A percentile compares a stretch with the other conserved stretches of the same genome.
These are phyloP conservation scores for Xylaria nigripes DNA, from an alignment of 495 filamentous ascomycete species.

Conservation along the genomic window DNA sequence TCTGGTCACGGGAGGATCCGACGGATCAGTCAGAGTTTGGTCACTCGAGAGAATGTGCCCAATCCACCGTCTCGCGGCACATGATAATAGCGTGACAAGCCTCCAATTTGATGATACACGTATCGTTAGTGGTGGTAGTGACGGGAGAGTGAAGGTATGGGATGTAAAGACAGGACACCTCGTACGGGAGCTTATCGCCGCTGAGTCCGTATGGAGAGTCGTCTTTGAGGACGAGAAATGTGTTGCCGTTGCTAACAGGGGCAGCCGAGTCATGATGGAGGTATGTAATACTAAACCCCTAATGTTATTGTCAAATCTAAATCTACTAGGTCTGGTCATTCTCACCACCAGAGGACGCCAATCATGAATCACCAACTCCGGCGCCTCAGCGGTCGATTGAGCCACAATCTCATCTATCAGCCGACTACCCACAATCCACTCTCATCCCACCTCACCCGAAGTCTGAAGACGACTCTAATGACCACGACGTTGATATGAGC, in stretches of 20 bases:
- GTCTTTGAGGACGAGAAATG: conserved; percentile 98
- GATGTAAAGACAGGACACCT: conserved; percentile 82
- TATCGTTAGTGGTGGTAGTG: conserved; percentile 90
- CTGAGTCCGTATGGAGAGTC: conserved; percentile 93
- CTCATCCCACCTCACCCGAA: conserved; percentile 9
- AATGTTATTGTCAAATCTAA: conserved; percentile 14
- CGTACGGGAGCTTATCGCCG: conserved; percentile 82
- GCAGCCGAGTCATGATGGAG: conserved; percentile 89
- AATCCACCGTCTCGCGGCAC: conserved; percentile 91
- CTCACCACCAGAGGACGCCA: conserved; percentile 69
- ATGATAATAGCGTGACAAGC: conserved; percentile 96
- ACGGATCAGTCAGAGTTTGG: conserved; percentile 94
- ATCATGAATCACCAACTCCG: conserved; percentile 33
- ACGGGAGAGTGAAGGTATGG: conserved; percentile 96
- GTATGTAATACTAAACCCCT: conserved; percentile 41
- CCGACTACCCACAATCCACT: conserved; percentile 22
- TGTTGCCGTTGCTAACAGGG: conserved; percentile 84
- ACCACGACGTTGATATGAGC: conserved; percentile 39
- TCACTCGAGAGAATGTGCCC: conserved; percentile 79
- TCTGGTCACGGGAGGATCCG: conserved; percentile 90
- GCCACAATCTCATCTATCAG: conserved; percentile 34
- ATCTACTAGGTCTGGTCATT: conserved; percentile 74
- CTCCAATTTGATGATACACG: conserved; percentile 92
- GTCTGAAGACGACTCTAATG: conserved; percentile 18
- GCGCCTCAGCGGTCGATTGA: conserved; percentile 31